phyloP scores from a whole-genome alignment of 2,329 filamentous ascomycete genomes.

The Simplicillium sp. region DNA sequence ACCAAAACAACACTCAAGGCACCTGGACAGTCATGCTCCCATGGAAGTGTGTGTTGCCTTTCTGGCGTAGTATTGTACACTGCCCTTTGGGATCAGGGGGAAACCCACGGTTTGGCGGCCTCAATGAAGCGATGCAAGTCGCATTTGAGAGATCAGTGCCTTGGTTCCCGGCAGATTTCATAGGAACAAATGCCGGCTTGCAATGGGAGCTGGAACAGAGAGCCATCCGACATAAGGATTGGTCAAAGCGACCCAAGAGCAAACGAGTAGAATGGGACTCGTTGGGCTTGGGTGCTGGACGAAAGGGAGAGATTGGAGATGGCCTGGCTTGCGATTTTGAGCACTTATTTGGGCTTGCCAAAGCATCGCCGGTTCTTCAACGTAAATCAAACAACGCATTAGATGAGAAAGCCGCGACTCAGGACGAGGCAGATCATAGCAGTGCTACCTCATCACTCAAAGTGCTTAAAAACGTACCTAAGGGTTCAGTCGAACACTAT shows the following conservation, averaged over 20 bases:
- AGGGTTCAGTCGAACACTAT: constrained; percentile 10
- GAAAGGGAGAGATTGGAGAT: constrained; percentile 72
- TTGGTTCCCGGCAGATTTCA: constrained; percentile 82
- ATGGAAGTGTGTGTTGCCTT: constrained; percentile 76
- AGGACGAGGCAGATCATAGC: constrained; percentile 10
- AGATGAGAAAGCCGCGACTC: constrained; percentile 5
- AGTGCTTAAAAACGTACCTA: constrained; percentile 18
- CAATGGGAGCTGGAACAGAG: constrained; percentile 66
- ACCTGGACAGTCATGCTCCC: constrained; percentile 80
- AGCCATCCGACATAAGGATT: constrained; percentile 26
- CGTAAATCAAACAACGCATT: constrained; percentile 1
- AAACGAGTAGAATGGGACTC: constrained; percentile 69
- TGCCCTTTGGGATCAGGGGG: constrained; percentile 71
- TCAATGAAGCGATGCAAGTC: constrained; percentile 72
- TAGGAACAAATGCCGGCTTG: constrained; percentile 69
- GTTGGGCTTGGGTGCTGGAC: constrained; percentile 62
- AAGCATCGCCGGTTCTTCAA: no score
- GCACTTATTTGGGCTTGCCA: constrained; percentile 38
- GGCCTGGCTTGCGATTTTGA: constrained; percentile 84
- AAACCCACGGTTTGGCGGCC: constrained; percentile 72
- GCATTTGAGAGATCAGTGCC: constrained; percentile 68
- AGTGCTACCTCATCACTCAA: background rate
- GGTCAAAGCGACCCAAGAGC: constrained; percentile 47
- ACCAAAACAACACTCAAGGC: constrained; percentile 41
- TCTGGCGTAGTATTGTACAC: constrained; percentile 83